Evolutionary conservation across 2,329 filamentous ascomycete species (phyloP).

Genomic region (Myriosclerotinia duriaeana): DNA sequence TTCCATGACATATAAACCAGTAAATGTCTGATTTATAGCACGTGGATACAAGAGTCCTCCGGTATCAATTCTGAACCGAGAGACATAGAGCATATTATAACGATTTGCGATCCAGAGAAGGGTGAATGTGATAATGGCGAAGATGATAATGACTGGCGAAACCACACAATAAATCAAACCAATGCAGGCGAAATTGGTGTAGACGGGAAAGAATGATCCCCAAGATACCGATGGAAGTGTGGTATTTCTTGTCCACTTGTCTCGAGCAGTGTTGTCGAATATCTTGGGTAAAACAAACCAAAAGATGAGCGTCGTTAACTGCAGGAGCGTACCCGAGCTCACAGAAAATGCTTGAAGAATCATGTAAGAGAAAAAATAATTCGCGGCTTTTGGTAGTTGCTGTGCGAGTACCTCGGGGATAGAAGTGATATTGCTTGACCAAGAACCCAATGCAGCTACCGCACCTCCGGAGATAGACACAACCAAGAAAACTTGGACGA

Average conservation of each 20-base stretch:
- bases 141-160: slow-evolving; percentile 85
- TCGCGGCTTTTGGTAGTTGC: slow-evolving; percentile 81
- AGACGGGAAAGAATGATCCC: slow-evolving; percentile 93
- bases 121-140: slow-evolving; percentile 88
- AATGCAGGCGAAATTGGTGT: slow-evolving; percentile 95
- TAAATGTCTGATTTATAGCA: slow-evolving; percentile 94
- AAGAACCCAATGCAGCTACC: slow-evolving; percentile 57
- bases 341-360: slow-evolving; percentile 89
- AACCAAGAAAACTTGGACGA: slow-evolving; percentile 91
- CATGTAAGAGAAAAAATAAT: slow-evolving; percentile 99
- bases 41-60: slow-evolving; percentile 88
- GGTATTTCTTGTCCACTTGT: slow-evolving; percentile 86
- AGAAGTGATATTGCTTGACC: slow-evolving; percentile 53
- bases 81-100: slow-evolving; percentile 97
- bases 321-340: slow-evolving; percentile 83
- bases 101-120: slow-evolving; percentile 92
- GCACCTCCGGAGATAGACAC: slow-evolving; percentile 82
- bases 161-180: slow-evolving; percentile 86
- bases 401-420: slow-evolving; percentile 71
- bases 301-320: slow-evolving; percentile 72
- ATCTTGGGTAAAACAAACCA: slow-evolving; percentile 83
- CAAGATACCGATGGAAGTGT: slow-evolving; percentile 75
- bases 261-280: slow-evolving; percentile 74
- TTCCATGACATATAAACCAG: slow-evolving; percentile 92
- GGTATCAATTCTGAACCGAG: slow-evolving; percentile 83